phyloP scores from a whole-genome alignment of 768 basidiomycete species.

The Russula griseocarnosa region DNA sequence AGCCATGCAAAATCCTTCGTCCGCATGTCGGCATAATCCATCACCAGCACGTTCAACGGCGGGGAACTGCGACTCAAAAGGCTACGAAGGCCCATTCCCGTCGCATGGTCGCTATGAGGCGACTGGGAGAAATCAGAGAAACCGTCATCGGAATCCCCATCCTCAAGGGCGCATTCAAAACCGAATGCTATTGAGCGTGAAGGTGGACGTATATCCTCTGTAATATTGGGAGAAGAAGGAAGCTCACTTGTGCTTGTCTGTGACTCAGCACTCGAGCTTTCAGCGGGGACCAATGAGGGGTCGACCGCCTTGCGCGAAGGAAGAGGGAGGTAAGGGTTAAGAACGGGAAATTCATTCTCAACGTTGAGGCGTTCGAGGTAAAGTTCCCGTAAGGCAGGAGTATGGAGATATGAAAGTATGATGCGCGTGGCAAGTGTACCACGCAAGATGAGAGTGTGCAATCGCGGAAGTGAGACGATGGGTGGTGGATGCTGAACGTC shows the following conservation, averaged over 20 bases:
- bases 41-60: constrained; percentile 60
- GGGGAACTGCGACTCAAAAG: constrained; percentile 60
- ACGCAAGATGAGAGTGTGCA: constrained; percentile 55
- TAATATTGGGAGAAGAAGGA: neutral
- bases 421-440: constrained; percentile 60
- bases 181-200: constrained; percentile 8
- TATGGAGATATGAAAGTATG: constrained; percentile 59
- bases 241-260: neutral
- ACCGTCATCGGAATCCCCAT: constrained; percentile 73
- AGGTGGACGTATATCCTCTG: neutral
- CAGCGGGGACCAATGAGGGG: neutral
- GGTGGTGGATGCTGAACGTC: constrained; percentile 32
- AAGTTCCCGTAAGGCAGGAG: constrained; percentile 56
- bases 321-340: constrained; percentile 30
- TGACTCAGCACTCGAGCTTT: neutral
- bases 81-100: constrained; percentile 72
- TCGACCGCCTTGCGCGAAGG: constrained; percentile 28
- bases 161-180: constrained; percentile 38
- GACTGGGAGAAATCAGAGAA: constrained; percentile 72
- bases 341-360: constrained; percentile 40
- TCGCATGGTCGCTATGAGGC: constrained; percentile 70
- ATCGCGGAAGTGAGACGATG: constrained; percentile 51
- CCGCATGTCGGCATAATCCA: constrained; percentile 81
- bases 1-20: constrained; percentile 74
- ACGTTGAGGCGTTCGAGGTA: constrained; percentile 65